A percentile compares a stretch with the other conserved stretches of the same genome.
Evolutionary conservation across 768 basidiomycete species (phyloP).

Genomic region (Boletus pseudopeckii): DNA sequence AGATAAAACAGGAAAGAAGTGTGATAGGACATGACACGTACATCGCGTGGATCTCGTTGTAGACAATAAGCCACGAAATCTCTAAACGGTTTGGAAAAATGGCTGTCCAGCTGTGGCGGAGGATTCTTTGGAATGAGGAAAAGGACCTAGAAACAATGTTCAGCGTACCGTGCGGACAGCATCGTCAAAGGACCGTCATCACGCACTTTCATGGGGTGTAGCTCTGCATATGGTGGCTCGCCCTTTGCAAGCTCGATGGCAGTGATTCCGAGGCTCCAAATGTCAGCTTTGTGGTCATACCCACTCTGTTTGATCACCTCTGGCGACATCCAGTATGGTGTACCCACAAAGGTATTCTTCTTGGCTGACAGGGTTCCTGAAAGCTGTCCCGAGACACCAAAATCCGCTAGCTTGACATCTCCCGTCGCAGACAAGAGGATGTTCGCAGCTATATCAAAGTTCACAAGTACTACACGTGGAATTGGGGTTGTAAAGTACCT

Average conservation of each 20-base stretch:
- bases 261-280: conserved; percentile 97
- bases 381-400: conserved; percentile 96
- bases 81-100: conserved; percentile 89
- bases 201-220: conserved; percentile 97
- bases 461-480: neutral
- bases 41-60: conserved; percentile 90
- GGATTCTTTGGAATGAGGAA: conserved; percentile 99
- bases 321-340: conserved; percentile 99
- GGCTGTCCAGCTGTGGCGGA: conserved; percentile 85
- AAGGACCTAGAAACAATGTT: conserved; percentile 57
- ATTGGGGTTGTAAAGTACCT: conserved; percentile 45
- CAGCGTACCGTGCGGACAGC: neutral
- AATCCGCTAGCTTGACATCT: conserved; percentile 97
- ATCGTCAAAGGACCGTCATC: neutral
- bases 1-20: neutral
- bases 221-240: conserved; percentile 96
- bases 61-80: conserved; percentile 94
- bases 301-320: conserved; percentile 99
- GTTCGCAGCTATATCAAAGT: conserved; percentile 68
- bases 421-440: conserved; percentile 89
- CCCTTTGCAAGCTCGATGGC: conserved; percentile 97
- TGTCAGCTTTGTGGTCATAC: conserved; percentile 98
- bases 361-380: conserved; percentile 89
- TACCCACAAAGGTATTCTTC: conserved; percentile 98
- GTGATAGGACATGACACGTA: conserved; percentile 35